phyloP scores from a whole-genome alignment of 2,329 filamentous ascomycete species.

The Byssochlamys sp. region DNA sequence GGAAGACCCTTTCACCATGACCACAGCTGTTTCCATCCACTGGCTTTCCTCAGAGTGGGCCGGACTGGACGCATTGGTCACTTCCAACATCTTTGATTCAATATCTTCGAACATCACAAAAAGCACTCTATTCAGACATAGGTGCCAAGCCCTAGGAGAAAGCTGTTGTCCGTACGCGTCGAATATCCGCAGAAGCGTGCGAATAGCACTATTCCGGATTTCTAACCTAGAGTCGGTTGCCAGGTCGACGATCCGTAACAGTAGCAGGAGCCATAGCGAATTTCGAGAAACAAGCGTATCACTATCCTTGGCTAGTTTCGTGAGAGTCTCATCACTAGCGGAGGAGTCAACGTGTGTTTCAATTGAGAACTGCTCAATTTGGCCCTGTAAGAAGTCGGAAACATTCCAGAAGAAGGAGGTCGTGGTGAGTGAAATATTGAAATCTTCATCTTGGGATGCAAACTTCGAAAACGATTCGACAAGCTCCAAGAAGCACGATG shows the following conservation, averaged over 20 bases:
- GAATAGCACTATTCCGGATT: constrained; percentile 58
- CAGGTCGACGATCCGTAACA: constrained; percentile 29
- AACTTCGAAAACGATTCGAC: constrained; percentile 85
- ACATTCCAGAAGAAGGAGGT: constrained; percentile 94
- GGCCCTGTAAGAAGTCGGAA: constrained; percentile 66
- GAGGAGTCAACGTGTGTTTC: constrained; percentile 32
- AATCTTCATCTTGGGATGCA: constrained; percentile 76
- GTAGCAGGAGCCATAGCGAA: constrained; percentile 27
- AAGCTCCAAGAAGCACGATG: constrained; percentile 63
- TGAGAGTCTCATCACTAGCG: constrained; percentile 48
- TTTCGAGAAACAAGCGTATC: constrained; percentile 49
- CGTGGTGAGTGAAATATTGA: constrained; percentile 90
- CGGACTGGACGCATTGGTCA: constrained; percentile 9
- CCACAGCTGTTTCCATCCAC: constrained; percentile 66
- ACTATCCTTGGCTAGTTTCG: constrained; percentile 50
- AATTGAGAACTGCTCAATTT: constrained; percentile 34
- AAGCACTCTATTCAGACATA: constrained; percentile 70
- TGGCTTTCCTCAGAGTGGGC: constrained; percentile 34
- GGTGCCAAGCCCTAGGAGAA: constrained; percentile 67
- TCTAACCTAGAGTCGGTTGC: constrained; percentile 32
- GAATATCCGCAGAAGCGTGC: constrained; percentile 82
- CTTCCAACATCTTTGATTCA: constrained; percentile 39
- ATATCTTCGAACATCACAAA: constrained; percentile 67
- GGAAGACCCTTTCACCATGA: constrained; percentile 64
- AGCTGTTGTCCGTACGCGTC: constrained; percentile 80